A percentile compares a stretch with the other conserved stretches of the same genome.
Evolutionary conservation across 805 yeast species (phyloP).

Genomic region (Ogataea degrootiae): DNA sequence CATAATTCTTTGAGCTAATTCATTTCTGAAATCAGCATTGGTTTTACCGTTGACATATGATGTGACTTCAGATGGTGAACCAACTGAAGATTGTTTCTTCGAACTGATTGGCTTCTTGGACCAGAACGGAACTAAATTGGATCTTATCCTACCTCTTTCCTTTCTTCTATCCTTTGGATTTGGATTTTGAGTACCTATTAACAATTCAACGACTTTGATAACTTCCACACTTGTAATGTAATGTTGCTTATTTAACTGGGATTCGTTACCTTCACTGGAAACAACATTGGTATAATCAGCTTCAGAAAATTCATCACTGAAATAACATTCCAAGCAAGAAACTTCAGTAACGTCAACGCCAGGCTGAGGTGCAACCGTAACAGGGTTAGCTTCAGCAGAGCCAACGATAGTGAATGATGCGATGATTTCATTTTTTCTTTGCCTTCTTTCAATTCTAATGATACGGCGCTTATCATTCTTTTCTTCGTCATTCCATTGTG

Average conservation of each 20-base stretch:
- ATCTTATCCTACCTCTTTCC: constrained; percentile 63
- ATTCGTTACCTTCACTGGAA: constrained; percentile 25
- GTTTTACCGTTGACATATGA: constrained; percentile 12
- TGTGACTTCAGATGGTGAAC: constrained; percentile 7
- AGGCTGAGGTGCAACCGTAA: constrained; percentile 31
- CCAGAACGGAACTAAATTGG: constrained; percentile 66
- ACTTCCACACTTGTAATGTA: constrained; percentile 67
- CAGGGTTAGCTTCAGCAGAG: constrained; percentile 44
- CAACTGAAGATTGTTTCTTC: constrained; percentile 22
- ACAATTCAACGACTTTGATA: constrained; percentile 56
- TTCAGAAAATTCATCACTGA: constrained; percentile 15
- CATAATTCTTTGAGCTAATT: constrained; percentile 62
- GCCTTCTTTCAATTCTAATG: constrained; percentile 52
- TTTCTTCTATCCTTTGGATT: constrained; percentile 50
- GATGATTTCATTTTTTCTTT: constrained; percentile 40
- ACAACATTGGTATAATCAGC: constrained; percentile 16
- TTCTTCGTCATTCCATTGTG: constrained; percentile 46
- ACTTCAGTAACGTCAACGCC: constrained; percentile 52
- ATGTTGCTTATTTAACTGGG: constrained; percentile 27
- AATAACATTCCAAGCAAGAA: constrained; percentile 49
- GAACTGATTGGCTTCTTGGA: constrained; percentile 54
- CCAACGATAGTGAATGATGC: constrained; percentile 51
- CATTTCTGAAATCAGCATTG: constrained; percentile 38
- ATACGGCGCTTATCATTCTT: constrained; percentile 49
- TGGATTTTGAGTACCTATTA: constrained; percentile 45